Conservation (phyloP, 2,329 filamentous ascomycete genomes). For the Plenodomus lindquistii region DNA sequence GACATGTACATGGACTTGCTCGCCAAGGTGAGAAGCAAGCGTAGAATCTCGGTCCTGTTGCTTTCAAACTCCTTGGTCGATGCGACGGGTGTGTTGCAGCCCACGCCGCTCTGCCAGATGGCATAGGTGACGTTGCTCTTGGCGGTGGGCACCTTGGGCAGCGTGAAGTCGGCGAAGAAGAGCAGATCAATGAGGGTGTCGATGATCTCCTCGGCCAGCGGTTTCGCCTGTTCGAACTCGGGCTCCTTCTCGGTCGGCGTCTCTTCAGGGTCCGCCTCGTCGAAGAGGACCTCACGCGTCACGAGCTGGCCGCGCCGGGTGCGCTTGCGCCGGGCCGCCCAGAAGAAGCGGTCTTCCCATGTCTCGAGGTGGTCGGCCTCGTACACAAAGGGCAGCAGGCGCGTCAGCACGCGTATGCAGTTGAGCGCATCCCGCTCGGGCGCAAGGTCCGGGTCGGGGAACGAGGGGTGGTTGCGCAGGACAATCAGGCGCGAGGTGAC, state of each 20-base stretch:
- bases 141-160: conserved; percentile 71
- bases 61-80: conserved; percentile 92
- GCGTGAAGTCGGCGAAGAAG: conserved; percentile 88
- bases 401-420: conserved; percentile 87
- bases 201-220: conserved; percentile 88
- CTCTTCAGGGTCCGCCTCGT: conserved; percentile 66
- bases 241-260: conserved; percentile 52
- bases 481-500: conserved; percentile 81
- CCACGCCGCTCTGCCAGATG: conserved; percentile 98
- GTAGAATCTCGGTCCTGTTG: conserved; percentile 87
- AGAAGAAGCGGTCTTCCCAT: conserved; percentile 96
- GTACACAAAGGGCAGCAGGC: conserved; percentile 87
- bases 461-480: conserved; percentile 85
- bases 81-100: conserved; percentile 85
- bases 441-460: conserved; percentile 83
- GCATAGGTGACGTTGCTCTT: conserved; percentile 85
- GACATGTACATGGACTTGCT: conserved; percentile 95
- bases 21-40: conserved; percentile 80
- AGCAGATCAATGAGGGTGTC: conserved; percentile 86
- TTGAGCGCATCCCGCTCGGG: conserved; percentile 88
- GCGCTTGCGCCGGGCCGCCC: conserved; percentile 72
- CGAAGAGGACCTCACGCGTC: conserved; percentile 76
- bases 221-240: conserved; percentile 80
- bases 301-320: conserved; percentile 50
- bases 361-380: conserved; percentile 79